Evolutionary conservation across 306 rosid species (phyloP).

Genomic region (Acmispon strigosus): DNA sequence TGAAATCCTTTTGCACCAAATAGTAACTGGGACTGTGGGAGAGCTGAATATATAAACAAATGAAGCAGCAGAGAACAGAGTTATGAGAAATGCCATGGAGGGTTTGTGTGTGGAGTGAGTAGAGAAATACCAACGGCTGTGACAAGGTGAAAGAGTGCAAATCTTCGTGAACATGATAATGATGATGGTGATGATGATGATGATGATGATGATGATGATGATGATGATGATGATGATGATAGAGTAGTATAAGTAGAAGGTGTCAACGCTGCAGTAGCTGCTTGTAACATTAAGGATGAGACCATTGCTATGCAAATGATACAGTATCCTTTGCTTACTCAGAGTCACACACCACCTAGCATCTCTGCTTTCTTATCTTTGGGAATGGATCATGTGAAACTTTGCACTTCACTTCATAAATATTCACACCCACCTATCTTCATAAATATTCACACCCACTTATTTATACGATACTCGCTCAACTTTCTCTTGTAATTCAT

Average conservation of each 20-base stretch:
- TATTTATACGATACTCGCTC: no score
- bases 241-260: not conserved
- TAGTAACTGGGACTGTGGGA: conserved; percentile 43
- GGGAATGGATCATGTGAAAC: no score
- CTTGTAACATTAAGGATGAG: conserved; percentile 9
- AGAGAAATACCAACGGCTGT: conserved; percentile 22
- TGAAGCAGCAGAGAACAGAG: conserved; percentile 13
- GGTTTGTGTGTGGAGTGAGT: not conserved
- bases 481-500: no score
- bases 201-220: not conserved
- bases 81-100: not conserved
- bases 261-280: not conserved
- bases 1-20: conserved; percentile 52
- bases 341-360: not conserved
- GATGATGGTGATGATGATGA: not conserved
- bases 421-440: no score
- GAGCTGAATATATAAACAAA: conserved; percentile 43
- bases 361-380: not conserved
- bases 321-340: not conserved
- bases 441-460: no score
- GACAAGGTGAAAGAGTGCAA: conserved; percentile 45
- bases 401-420: no score
- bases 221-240: not conserved
- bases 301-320: conserved; percentile 7
- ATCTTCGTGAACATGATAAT: conserved; percentile 26